Base-by-base conservation (phyloP, 345 rosid genomes). In the Pistacia integerrima region DNA sequence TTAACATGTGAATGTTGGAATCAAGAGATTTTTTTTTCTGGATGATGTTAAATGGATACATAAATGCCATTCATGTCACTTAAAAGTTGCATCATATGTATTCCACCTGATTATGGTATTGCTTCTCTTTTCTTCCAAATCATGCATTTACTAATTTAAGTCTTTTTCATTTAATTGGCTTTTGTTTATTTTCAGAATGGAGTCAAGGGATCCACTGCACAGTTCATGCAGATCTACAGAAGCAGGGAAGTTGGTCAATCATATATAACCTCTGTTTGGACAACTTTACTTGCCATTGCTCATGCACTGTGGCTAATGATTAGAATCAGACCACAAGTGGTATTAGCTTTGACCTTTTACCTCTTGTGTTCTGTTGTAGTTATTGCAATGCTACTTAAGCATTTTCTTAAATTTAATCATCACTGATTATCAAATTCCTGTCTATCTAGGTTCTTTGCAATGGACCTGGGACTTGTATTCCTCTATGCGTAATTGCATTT, bases 191-290 rank as follows among this genome's bases (percentile, higher is more conserved):
- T 67, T 69, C 84, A 89, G 95, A 74, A 28, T 70, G 88, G 51
- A 44, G 22, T 58, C 35, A 87, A 79, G 76, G 83, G 73, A 64
- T 67, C 25, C 36, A 66, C 87, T 8, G 84, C 84, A n/a, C 81
- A 84, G 84, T 91, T 85, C 73, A 80, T 86, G 89, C 94, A 89
- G 83, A 92, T 93, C 63, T 91, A 90, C 75, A 91, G 97, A 80
- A 96, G 98, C 79, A 85, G 99, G 76, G 98, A 96, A 87, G 99
- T 93, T 74, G 99, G 98, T 66, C 98, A 93, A 74, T 93, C 97
- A 20, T 93, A 92, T 76, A 59, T 90, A 68, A 96, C 99, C 65
- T 96, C 97, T 74, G 84, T 91, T 51, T 90, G 93, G 84, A 91
- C 98, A 74, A 90, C 98, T 74, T 82, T 92, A 76, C 81, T 88